These are phyloP conservation scores for Mallotus repandus DNA, from an alignment of 441 rosid genomes.

Conservation along the genomic window DNA sequence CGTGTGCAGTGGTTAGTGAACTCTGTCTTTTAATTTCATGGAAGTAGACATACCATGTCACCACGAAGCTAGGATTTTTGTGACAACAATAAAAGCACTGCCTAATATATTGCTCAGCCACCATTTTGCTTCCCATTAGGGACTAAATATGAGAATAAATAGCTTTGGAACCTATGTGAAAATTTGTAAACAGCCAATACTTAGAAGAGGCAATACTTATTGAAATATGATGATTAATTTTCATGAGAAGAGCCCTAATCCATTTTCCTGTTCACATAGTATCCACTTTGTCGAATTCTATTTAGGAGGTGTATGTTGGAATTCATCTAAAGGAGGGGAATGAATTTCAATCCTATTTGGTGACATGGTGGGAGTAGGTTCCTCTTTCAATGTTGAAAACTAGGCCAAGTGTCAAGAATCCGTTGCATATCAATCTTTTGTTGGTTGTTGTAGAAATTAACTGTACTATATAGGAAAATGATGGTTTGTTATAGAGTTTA, in stretches of 20 bases:
- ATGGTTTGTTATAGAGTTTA: neutral
- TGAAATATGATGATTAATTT: neutral
- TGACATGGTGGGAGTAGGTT: neutral
- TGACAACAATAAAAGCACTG: neutral
- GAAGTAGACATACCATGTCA: neutral
- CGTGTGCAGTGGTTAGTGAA: slow-evolving; percentile 86
- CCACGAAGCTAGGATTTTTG: neutral
- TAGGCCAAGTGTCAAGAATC: neutral
- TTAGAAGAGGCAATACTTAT: neutral
- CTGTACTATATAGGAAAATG: neutral
- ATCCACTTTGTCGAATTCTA: neutral
- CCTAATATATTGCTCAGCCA: neutral
- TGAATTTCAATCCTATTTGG: neutral
- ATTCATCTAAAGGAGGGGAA: neutral
- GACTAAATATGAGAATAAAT: neutral
- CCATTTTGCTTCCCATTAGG: neutral
- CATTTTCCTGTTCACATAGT: neutral
- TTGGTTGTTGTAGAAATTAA: neutral
- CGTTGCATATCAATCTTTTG: neutral
- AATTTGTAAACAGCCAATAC: neutral
- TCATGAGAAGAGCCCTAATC: neutral
- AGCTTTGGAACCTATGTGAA: neutral
- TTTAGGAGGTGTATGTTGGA: neutral
- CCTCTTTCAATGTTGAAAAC: neutral
- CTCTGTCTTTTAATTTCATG: neutral